Base-by-base conservation (phyloP, 768 basidiomycete genomes). In the Podaxis pistillaris region DNA sequence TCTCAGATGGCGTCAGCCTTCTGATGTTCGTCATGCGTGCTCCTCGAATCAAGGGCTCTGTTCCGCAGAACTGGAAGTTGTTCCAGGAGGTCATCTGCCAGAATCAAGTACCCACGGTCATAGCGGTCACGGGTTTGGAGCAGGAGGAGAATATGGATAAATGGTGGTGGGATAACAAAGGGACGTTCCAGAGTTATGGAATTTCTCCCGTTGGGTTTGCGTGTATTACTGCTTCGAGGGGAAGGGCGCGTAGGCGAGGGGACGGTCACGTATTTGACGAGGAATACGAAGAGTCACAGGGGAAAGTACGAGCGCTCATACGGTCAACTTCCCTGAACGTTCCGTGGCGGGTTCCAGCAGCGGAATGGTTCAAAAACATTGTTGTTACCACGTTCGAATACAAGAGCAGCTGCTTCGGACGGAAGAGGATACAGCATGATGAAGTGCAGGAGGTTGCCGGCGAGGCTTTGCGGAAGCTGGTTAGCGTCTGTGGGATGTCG, bases 11-110 rank as follows among this genome's bases (percentile, higher is more conserved):
- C 17, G 62, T 81, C 58, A 73, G 70, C 69, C 71, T 81, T 36
- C 73, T 81, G 46, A 65, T 81, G 17, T 80, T 74, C 65, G 74
- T 74, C 49, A 75, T 79, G 66, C 76, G 75, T 6, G 77, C 73
- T 24, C 74, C 79, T n/a, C 68, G 77, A 59, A 70, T 79, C 60
- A 70, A 69, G 54, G 68, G 71, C 24, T 67, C 73, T 2, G 64
- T 72, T 37, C 69, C 74, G 22, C 70, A 72, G 49, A 81, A 80
- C 52, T 81, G 79, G 71, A 70, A 71, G 40, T 61, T 78, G 26
- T 75, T 80, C 62, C 22, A 66, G 54, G 72, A 77, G 12, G 69
- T 76, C 13, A 73, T 81, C 13, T 79, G 78, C 56, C 70, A 69
- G 49, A 66, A 68, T 36, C 66, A 70, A 41, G 79, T 81, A 17